These are phyloP conservation scores for Geotrichum histeridarum DNA, from an alignment of 1,139 yeast species.

Conservation along the genomic window DNA sequence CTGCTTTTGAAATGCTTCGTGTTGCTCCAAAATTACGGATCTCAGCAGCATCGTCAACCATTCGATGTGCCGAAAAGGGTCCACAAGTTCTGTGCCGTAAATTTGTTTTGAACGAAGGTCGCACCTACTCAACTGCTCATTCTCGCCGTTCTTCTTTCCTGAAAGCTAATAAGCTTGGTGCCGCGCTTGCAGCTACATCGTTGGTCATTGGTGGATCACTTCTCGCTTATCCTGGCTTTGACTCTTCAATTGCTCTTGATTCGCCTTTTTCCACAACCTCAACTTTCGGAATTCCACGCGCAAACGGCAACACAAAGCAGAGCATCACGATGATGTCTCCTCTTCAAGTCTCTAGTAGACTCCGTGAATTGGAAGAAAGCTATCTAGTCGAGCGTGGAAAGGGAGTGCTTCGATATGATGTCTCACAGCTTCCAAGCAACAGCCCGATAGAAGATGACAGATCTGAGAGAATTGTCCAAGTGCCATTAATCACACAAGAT, in stretches of 20 bases:
- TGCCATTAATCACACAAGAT: slow-evolving; percentile 46
- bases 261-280: slow-evolving; percentile 15
- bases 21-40: too few species aligned
- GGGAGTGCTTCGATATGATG: slow-evolving; percentile 86
- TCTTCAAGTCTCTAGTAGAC: slow-evolving; percentile 63
- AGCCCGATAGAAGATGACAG: slow-evolving; percentile 94
- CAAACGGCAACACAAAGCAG: slow-evolving; percentile 15
- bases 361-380: slow-evolving; percentile 75
- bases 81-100: too few species aligned
- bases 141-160: background rate
- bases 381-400: slow-evolving; percentile 77
- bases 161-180: background rate
- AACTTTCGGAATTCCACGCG: slow-evolving; percentile 20
- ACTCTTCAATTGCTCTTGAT: slow-evolving; percentile 9
- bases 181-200: slow-evolving; percentile 17
- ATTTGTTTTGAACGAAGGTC: too few species aligned
- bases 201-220: slow-evolving; percentile 15
- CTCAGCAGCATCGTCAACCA: too few species aligned
- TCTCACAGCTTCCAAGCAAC: slow-evolving; percentile 84
- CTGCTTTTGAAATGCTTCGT: too few species aligned
- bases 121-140: too few species aligned
- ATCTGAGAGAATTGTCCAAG: slow-evolving; percentile 78
- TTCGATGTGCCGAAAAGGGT: too few species aligned
- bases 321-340: slow-evolving; percentile 49
- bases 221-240: slow-evolving; percentile 7